Conservation (phyloP, 306 rosid species). For the Lotus japonicus region DNA sequence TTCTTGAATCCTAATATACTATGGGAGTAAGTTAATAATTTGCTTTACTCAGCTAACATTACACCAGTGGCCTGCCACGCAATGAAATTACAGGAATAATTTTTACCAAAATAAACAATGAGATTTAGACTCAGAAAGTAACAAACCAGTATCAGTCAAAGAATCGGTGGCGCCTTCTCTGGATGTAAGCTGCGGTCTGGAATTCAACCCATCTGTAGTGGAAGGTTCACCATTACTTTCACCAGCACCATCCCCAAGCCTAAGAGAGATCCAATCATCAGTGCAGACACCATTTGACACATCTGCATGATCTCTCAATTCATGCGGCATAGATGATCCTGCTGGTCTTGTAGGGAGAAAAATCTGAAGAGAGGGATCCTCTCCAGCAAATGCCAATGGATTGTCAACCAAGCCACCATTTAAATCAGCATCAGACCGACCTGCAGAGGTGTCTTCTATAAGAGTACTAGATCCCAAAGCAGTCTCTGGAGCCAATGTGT, state of each 20-base stretch:
- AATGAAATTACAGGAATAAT: background rate
- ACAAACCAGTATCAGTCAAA: slow-evolving; percentile 69
- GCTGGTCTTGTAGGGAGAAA: slow-evolving; percentile 94
- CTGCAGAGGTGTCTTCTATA: slow-evolving; percentile 45
- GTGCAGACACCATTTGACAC: slow-evolving; percentile 70
- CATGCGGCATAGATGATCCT: slow-evolving; percentile 56
- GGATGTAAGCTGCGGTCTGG: slow-evolving; percentile 51
- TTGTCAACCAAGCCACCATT: slow-evolving; percentile 82
- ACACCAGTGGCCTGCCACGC: background rate
- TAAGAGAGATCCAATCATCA: slow-evolving; percentile 91
- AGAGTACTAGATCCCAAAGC: slow-evolving; percentile 53
- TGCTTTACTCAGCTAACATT: background rate
- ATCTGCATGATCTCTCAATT: slow-evolving; percentile 67
- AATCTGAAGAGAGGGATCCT: slow-evolving; percentile 91
- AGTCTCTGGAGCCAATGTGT: slow-evolving; percentile 52
- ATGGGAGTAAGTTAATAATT: background rate
- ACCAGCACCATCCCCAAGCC: slow-evolving; percentile 75
- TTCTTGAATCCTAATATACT: background rate
- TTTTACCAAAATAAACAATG: background rate
- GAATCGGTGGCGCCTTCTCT: slow-evolving; percentile 48
- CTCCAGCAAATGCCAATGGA: slow-evolving; percentile 75
- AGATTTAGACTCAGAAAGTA: slow-evolving; percentile 22
- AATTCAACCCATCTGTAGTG: slow-evolving; percentile 45
- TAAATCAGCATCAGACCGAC: slow-evolving; percentile 58
- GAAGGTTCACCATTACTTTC: slow-evolving; percentile 51